A percentile compares a stretch with the other conserved stretches of the same genome.
phyloP scores from a whole-genome alignment of 2,329 filamentous ascomycete species.

The Fusarium nanum region DNA sequence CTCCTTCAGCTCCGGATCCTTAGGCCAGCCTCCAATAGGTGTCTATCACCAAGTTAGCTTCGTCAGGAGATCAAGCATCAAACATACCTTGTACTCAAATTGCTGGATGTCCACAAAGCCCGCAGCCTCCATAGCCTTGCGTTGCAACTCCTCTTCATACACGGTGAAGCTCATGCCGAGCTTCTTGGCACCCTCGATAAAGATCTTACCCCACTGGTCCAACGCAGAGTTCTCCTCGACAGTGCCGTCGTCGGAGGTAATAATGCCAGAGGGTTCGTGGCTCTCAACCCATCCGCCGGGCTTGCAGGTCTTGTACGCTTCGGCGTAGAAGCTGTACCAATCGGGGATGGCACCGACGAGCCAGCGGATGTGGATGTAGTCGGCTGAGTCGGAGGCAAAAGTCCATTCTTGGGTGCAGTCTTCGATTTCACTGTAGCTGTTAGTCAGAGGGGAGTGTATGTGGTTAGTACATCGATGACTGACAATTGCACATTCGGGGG shows the following conservation, averaged over 20 bases:
- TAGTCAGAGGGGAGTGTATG: accelerated
- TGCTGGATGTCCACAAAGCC: slow-evolving; percentile 14
- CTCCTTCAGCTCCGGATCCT: slow-evolving; percentile 4
- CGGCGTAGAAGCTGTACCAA: slow-evolving; percentile 9
- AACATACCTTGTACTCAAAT: slow-evolving; percentile 16
- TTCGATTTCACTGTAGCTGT: slow-evolving; percentile 4
- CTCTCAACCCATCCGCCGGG: slow-evolving; percentile 17
- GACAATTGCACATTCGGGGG: slow-evolving; percentile 15
- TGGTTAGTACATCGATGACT: accelerated
- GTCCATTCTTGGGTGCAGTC: slow-evolving; percentile 26
- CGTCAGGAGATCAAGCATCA: accelerated
- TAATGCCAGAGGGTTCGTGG: slow-evolving; percentile 1
- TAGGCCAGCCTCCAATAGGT: slow-evolving; percentile 14
- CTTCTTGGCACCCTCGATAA: slow-evolving; percentile 19
- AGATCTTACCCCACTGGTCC: slow-evolving; percentile 19
- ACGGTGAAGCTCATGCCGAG: neutral
- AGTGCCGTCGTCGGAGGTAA: slow-evolving; percentile 12
- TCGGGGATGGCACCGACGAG: slow-evolving; percentile 6
- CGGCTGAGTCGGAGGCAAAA: slow-evolving; percentile 11
- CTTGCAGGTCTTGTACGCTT: slow-evolving; percentile 19
- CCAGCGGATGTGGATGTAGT: slow-evolving; percentile 24
- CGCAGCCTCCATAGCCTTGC: slow-evolving; percentile 15
- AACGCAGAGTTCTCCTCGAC: slow-evolving; percentile 15
- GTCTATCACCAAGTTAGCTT: neutral
- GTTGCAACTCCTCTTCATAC: slow-evolving; percentile 9